Evolutionary conservation across 2,329 filamentous ascomycete genomes (phyloP).

Genomic region (Colletotrichum sp.): DNA sequence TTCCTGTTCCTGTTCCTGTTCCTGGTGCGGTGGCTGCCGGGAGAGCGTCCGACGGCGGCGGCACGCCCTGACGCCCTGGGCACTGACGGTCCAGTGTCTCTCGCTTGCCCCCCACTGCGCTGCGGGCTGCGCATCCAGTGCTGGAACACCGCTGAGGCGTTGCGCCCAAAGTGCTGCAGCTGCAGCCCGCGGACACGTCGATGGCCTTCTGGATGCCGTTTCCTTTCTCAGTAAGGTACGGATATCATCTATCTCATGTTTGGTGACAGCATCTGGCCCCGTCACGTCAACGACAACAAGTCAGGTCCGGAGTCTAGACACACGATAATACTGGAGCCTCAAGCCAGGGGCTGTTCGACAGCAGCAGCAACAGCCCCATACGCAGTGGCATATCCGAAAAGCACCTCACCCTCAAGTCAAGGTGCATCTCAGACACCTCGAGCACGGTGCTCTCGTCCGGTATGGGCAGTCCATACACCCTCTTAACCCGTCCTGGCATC

Average conservation of each 20-base stretch:
- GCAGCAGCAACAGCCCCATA: background rate
- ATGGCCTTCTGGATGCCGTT: background rate
- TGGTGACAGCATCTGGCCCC: background rate
- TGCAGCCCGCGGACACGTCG: background rate
- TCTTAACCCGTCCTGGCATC: background rate
- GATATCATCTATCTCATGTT: background rate
- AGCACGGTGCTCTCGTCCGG: background rate
- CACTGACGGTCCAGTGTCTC: background rate
- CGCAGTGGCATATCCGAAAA: background rate
- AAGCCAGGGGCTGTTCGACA: background rate
- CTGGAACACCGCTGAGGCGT: conserved; percentile 7
- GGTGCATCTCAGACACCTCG: background rate
- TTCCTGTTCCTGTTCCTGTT: background rate
- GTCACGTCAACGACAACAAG: background rate
- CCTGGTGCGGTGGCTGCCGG: background rate
- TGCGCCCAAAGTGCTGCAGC: background rate
- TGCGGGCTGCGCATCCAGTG: background rate
- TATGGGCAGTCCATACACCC: background rate
- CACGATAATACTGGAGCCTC: background rate
- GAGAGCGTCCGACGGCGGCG: background rate
- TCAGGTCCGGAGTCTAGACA: background rate
- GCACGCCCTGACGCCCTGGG: background rate
- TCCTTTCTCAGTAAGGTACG: background rate
- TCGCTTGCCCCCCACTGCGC: background rate
- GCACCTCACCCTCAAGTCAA: background rate